phyloP scores from a whole-genome alignment of 2,329 filamentous ascomycete genomes.

The Tolypocladium pustulatum region DNA sequence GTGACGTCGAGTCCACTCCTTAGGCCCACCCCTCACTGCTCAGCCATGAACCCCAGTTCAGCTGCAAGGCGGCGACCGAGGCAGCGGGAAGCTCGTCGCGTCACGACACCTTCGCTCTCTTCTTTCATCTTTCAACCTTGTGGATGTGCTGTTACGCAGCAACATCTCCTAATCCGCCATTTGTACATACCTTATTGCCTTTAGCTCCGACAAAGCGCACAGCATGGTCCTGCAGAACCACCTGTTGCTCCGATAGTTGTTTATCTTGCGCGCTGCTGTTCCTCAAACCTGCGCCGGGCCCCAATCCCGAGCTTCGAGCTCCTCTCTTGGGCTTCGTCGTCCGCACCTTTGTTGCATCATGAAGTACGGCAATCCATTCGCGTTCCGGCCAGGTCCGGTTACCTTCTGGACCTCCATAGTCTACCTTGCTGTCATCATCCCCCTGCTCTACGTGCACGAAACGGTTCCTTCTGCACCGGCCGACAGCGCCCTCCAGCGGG shows the following conservation, averaged over 20 bases:
- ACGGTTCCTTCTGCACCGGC: conserved; percentile 58
- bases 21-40: neutral
- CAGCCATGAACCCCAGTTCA: neutral
- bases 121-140: neutral
- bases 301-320: neutral
- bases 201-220: neutral
- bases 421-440: conserved; percentile 69
- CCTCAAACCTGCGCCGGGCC: neutral
- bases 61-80: neutral
- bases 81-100: neutral
- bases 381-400: conserved; percentile 72
- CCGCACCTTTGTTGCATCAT: conserved; percentile 8
- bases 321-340: neutral
- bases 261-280: neutral
- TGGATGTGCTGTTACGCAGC: neutral
- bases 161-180: neutral
- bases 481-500: conserved; percentile 34
- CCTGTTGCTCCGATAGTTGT: neutral
- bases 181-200: neutral
- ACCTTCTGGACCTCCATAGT: conserved; percentile 66
- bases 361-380: conserved; percentile 45
- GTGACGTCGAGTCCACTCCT: neutral
- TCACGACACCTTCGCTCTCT: neutral
- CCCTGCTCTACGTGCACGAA: conserved; percentile 64
- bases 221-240: conserved; percentile 1